A percentile compares a stretch with the other conserved stretches of the same genome.
Evolutionary conservation across 257 asterid species (phyloP).

Genomic region (Solanum bulbocastanum): DNA sequence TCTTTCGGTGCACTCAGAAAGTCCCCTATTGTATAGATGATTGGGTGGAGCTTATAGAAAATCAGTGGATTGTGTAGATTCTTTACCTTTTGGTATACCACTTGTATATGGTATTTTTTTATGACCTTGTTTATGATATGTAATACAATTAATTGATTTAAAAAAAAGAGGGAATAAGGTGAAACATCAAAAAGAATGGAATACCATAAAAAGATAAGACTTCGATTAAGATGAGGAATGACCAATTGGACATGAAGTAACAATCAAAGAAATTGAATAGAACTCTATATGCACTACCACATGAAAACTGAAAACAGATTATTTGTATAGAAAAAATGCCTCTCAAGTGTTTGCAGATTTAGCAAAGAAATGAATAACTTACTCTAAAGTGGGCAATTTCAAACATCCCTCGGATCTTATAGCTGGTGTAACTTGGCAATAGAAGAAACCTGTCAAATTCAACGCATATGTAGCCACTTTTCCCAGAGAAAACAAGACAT

Average conservation of each 20-base stretch:
- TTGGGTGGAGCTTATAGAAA: background rate
- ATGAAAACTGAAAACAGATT: background rate
- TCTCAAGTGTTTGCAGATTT: background rate
- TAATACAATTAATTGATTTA: background rate
- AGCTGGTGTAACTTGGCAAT: constrained; percentile 53
- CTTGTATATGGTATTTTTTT: background rate
- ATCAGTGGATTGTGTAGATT: background rate
- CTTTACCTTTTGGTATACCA: background rate
- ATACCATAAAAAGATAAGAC: background rate
- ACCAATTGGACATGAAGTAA: background rate
- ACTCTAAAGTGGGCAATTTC: constrained; percentile 50
- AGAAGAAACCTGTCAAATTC: constrained; percentile 82
- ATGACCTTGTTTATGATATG: background rate
- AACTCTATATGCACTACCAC: background rate
- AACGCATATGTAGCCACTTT: constrained; percentile 90
- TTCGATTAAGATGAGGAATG: background rate
- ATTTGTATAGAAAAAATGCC: background rate
- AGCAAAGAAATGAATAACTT: constrained; percentile 25
- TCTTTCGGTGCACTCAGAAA: background rate
- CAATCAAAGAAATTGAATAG: background rate
- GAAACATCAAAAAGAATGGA: background rate
- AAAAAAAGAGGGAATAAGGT: background rate
- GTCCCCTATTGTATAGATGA: background rate
- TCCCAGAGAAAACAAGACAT: constrained; percentile 75
- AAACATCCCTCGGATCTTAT: constrained; percentile 40